These are phyloP conservation scores for Macrolepiota dolichaula DNA, from an alignment of 768 basidiomycete genomes.

Conservation along the genomic window DNA sequence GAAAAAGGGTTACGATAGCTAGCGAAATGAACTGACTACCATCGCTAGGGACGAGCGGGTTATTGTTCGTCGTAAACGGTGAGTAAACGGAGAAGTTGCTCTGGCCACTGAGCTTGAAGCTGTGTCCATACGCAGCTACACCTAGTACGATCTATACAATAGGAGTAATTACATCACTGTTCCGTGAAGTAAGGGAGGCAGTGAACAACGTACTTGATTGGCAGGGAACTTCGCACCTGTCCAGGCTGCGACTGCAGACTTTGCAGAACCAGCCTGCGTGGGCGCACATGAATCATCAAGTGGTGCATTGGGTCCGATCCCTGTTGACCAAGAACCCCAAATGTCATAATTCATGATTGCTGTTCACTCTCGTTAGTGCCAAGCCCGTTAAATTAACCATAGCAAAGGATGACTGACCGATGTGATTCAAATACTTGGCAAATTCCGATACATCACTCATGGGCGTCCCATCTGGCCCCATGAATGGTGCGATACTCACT, in stretches of 20 bases:
- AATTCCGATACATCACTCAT: conserved; percentile 66
- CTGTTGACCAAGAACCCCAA: conserved; percentile 43
- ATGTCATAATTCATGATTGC: conserved; percentile 66
- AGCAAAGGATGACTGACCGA: conserved; percentile 21
- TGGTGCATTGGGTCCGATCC: conserved; percentile 82
- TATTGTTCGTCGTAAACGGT: conserved; percentile 36
- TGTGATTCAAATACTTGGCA: conserved; percentile 51
- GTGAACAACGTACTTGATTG: conserved; percentile 23
- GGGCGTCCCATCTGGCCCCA: conserved; percentile 50
- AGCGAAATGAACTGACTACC: neutral
- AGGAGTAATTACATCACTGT: neutral
- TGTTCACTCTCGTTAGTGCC: conserved; percentile 16
- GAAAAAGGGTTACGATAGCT: neutral
- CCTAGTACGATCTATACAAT: conserved; percentile 63
- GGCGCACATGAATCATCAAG: conserved; percentile 66
- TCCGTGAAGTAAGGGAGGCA: neutral
- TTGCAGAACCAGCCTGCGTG: conserved; percentile 60
- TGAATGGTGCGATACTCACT: conserved; percentile 33
- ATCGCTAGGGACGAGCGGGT: conserved; percentile 30
- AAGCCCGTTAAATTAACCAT: neutral
- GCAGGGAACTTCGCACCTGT: conserved; percentile 71
- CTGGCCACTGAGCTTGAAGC: conserved; percentile 44
- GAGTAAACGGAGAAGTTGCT: conserved; percentile 35
- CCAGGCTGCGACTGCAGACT: conserved; percentile 73
- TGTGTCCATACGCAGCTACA: conserved; percentile 78